Base-by-base conservation (phyloP, 495 filamentous ascomycete species). In the Neohortaea acidophila region DNA sequence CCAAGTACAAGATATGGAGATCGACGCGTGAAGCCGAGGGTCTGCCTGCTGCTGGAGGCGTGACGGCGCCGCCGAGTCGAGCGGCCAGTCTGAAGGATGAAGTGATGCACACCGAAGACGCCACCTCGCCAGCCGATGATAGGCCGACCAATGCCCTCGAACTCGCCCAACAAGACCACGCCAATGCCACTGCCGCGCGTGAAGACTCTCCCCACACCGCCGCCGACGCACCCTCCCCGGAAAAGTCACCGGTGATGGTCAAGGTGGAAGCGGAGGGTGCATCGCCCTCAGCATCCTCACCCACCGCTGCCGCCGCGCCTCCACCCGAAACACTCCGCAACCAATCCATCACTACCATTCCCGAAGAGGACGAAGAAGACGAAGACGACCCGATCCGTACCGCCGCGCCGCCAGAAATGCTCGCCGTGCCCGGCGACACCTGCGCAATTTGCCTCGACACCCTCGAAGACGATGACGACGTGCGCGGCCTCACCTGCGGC, bases 391-490 rank as follows among this genome's bases (percentile, higher is more conserved):
- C 81, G 11, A 91, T 92, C 41, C 72, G 82, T 36, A 76, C 78
- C 31, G 79, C 85, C 9, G 65, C 92, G 3, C 76, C 84, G 8
- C 75, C 81, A 1, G 84, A 93, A 47, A 68, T 89, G 51, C 65
- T 94, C 33, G 73, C 77, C 12, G 80, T 76, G 29, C 81, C 82
- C n/a, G 89, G 91, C 17, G 89, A 99, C 51, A 79, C 85, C 3
- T 97, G 89, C 59, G 89, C 89, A 13, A 97, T 97, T 45, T 97
- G 89, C 54, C 76, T 97, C 45, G 89, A 97, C 48, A 76, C 69
- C 0, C 71, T 97, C 22, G 89, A 97, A 52, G 84, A 92, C 35
- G 79, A 94, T 51, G 89, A 96, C 54, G 86, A 94, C 59, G 79
- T 97, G 26, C 81, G 89, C 39, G 89, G 89, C 19, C 61, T 97